These are phyloP conservation scores for Mycena vitilis DNA, from an alignment of 768 basidiomycete species.

Conservation along the genomic window DNA sequence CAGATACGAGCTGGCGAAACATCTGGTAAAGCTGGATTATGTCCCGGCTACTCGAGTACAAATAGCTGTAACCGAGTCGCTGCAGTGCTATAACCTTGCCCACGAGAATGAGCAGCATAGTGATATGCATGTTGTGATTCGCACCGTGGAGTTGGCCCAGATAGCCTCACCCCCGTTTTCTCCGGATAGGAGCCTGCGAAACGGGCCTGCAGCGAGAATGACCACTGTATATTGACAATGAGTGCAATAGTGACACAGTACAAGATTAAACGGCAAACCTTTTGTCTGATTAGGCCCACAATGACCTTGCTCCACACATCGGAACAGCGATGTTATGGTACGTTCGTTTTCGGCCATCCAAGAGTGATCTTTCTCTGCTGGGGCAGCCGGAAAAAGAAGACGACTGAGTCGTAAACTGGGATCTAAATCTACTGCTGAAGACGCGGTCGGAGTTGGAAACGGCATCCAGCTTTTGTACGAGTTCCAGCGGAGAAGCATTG, in stretches of 20 bases:
- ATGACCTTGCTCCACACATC: slow-evolving; percentile 42
- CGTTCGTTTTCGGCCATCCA: slow-evolving; percentile 28
- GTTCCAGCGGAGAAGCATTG: not conserved
- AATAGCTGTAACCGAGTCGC: slow-evolving; percentile 34
- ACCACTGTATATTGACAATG: slow-evolving; percentile 35
- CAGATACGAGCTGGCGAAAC: slow-evolving; percentile 48
- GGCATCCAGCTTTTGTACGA: slow-evolving; percentile 7
- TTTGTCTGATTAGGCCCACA: slow-evolving; percentile 50
- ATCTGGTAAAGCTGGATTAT: slow-evolving; percentile 45
- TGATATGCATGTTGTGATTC: not conserved
- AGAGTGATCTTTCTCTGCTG: slow-evolving; percentile 14
- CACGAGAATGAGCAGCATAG: slow-evolving; percentile 8
- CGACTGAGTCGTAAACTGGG: not conserved
- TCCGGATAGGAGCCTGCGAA: slow-evolving; percentile 39
- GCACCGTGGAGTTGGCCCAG: slow-evolving; percentile 47
- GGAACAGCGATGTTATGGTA: slow-evolving; percentile 7
- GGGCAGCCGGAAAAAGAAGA: slow-evolving; percentile 6
- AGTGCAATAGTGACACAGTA: not conserved
- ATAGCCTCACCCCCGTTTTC: slow-evolving; percentile 47
- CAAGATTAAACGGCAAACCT: slow-evolving; percentile 16
- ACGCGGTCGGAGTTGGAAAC: not conserved
- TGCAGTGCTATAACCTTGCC: slow-evolving; percentile 39
- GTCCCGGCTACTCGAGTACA: slow-evolving; percentile 33
- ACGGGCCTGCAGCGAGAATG: slow-evolving; percentile 46
- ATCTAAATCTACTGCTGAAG: not conserved